These are phyloP conservation scores for Ailanthus altissimus DNA, from an alignment of 345 rosid genomes.

Conservation along the genomic window DNA sequence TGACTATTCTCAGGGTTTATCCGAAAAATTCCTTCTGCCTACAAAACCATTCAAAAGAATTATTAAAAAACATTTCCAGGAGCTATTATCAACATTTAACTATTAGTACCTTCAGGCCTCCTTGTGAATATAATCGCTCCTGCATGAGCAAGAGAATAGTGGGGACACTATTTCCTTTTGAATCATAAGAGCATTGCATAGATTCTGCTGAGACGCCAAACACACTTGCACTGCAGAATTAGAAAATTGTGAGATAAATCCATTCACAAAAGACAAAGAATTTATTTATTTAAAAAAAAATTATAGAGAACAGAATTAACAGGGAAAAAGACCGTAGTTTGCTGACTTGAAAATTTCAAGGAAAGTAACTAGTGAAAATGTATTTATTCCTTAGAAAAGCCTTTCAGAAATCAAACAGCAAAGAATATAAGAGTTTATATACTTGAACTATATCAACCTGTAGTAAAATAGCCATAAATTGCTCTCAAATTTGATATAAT, in stretches of 20 bases:
- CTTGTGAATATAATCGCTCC: constrained; percentile 68
- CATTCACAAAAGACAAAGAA: neutral
- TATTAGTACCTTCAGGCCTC: constrained; percentile 72
- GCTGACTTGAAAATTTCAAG: neutral
- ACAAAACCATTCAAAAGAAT: constrained; percentile 17
- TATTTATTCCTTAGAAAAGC: neutral
- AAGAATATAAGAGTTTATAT: neutral
- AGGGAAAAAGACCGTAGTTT: neutral
- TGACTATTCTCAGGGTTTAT: constrained; percentile 95
- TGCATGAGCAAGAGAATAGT: constrained; percentile 95
- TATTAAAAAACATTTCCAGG: constrained; percentile 6
- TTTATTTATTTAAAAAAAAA: neutral
- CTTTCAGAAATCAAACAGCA: neutral
- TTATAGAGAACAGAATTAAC: neutral
- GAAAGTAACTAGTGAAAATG: neutral
- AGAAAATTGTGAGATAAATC: constrained; percentile 21
- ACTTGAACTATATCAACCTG: neutral
- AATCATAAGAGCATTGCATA: constrained; percentile 86
- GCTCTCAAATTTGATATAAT: neutral
- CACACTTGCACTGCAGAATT: constrained; percentile 71
- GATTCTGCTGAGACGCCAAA: constrained; percentile 98
- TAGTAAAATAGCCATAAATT: neutral
- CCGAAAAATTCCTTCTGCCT: constrained; percentile 97
- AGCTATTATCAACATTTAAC: neutral
- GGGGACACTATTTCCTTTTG: constrained; percentile 86